Evolutionary conservation across 441 rosid species (phyloP).

Genomic region (Mallotus repandus): DNA sequence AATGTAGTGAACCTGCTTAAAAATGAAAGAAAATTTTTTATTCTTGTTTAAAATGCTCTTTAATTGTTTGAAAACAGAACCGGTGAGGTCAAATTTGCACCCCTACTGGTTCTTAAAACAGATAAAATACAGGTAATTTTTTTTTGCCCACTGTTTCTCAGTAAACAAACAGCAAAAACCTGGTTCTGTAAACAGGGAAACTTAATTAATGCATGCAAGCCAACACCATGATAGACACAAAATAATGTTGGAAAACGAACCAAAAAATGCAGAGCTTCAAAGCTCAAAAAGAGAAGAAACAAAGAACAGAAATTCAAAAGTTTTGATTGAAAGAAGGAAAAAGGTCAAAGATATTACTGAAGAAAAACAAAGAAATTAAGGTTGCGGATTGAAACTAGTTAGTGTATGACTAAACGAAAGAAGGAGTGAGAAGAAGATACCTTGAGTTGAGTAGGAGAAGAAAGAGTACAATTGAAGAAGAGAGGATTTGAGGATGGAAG

Average conservation of each 20-base stretch:
- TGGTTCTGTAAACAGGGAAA: not conserved
- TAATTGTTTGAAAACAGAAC: not conserved
- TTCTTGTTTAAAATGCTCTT: not conserved
- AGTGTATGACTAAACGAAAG: too few species aligned
- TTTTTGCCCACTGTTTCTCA: not conserved
- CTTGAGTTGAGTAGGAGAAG: constrained; percentile 1
- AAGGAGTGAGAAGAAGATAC: too few species aligned
- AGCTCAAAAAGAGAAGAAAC: not conserved
- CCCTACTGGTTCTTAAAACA: not conserved
- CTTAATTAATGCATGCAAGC: not conserved
- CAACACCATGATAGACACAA: too few species aligned
- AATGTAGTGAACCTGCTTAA: not conserved
- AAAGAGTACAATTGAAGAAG: constrained; percentile 11
- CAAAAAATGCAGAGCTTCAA: constrained; percentile 5
- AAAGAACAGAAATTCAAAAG: too few species aligned
- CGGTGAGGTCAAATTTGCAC: not conserved
- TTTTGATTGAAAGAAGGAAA: not conserved
- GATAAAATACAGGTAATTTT: too few species aligned
- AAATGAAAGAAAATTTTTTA: not conserved
- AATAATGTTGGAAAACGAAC: too few species aligned
- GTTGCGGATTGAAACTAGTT: too few species aligned
- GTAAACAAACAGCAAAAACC: not conserved
- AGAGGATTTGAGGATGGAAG: not conserved
- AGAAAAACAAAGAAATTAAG: too few species aligned
- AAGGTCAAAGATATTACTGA: too few species aligned